Evolutionary conservation across 331 rosid species (phyloP), one percentile per base, ranked within the genome.

Genomic region (Ulmus americana): DNA sequence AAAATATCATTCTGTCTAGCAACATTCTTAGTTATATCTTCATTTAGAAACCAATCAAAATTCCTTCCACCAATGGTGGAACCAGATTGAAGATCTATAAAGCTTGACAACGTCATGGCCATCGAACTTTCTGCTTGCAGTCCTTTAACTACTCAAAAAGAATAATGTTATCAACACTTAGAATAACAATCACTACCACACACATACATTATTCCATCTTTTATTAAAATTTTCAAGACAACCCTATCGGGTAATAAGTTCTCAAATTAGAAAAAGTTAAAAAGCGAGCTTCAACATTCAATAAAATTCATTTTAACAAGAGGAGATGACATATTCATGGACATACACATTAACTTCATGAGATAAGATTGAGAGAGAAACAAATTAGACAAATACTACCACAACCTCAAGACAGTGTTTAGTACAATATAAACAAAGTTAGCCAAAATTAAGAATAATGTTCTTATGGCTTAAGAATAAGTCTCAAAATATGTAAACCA

Each of bases 1-100:
- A 67, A 67, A 67, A 74, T 69, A 59, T 54, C 77, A 40, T 14
- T 46, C 48, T 35, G 58, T 20, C 47, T 59, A 59, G 73, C 51
- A 42, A 71, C 75, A 16, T 58, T 50, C 20, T 61, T 59, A 58
- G 69, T 72, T 64, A 70, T 41, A 44, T 65, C 68, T 64, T 69
- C 75, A 50, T 48, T 48, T 41, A 65, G 51, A 64, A 62, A 18
- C 56, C 67, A 45, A 63, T 44, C 72, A 64, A 69, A 67, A 64
- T 45, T 70, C 70, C 64, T 61, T 60, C 64, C 79, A 12, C 59
- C 61, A 22, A 3, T 22, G 35, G 49, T 57, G 45, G 63, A 62
- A 75, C 12, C 44, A 7, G 1, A 22, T 39, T 67, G 78, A 61
- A 65, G 67, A 45, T 48, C 76, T 54, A 65, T 12, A 49, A 67